Evolutionary conservation across 192 early-diverging fungal species (phyloP).

Genomic region (Dimargaris cristalligena): DNA sequence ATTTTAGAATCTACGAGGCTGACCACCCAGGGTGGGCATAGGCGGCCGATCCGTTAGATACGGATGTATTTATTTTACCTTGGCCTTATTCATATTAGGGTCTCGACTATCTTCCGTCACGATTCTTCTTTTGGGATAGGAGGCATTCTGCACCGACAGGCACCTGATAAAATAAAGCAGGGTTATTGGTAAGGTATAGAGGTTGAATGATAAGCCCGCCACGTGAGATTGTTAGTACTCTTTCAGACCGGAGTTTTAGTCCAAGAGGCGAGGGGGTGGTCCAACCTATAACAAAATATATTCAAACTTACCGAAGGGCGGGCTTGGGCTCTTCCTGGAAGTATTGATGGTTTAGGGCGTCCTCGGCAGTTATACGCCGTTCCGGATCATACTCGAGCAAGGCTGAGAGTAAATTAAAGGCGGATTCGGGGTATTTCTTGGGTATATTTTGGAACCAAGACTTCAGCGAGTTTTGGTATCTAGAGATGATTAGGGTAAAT

Average conservation of each 20-base stretch:
- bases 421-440: conserved; percentile 26
- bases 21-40: no score
- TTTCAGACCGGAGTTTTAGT: no score
- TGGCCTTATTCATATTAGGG: background rate
- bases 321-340: conserved; percentile 59
- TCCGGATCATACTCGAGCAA: conserved; percentile 71
- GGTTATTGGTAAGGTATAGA: no score
- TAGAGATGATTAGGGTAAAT: no score
- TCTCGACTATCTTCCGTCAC: conserved; percentile 2
- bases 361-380: conserved; percentile 52
- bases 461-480: conserved; percentile 26
- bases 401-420: conserved; percentile 47
- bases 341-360: conserved; percentile 67
- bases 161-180: no score
- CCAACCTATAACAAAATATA: no score
- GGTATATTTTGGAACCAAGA: conserved; percentile 21
- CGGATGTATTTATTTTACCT: background rate
- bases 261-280: no score
- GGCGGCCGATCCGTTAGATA: no score
- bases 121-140: conserved; percentile 7
- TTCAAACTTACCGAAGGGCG: conserved; percentile 34
- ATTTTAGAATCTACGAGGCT: no score
- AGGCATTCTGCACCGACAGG: background rate
- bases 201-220: no score
- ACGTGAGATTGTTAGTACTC: no score